phyloP scores from a whole-genome alignment of 2,329 filamentous ascomycete species.

The Paecilomyces fulvus region DNA sequence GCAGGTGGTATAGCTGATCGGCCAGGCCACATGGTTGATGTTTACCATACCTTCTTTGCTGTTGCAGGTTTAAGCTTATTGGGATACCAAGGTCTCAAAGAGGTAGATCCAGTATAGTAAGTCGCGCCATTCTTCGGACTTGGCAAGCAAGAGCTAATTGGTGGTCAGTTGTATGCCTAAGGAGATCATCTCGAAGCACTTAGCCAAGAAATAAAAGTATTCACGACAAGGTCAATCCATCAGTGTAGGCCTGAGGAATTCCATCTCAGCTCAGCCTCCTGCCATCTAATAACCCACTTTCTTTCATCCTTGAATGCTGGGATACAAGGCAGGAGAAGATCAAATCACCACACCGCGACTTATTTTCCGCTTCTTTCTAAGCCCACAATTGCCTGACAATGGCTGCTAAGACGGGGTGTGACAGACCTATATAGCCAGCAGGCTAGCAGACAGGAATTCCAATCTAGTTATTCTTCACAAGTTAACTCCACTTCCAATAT shows the following conservation, averaged over 20 bases:
- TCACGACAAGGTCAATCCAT: constrained; percentile 1
- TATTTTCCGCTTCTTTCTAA: constrained; percentile 30
- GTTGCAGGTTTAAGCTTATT: constrained; percentile 81
- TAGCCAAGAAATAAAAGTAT: constrained; percentile 28
- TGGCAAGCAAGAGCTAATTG: constrained; percentile 11
- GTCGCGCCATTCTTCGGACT: constrained; percentile 14
- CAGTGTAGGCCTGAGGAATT: not conserved
- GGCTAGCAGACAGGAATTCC: not conserved
- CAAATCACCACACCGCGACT: constrained; percentile 27
- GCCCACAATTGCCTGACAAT: constrained; percentile 24
- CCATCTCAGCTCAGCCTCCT: constrained; percentile 40
- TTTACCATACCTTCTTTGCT: constrained; percentile 91
- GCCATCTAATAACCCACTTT: constrained; percentile 62
- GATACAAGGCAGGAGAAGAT: constrained; percentile 66
- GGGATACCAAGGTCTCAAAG: constrained; percentile 64
- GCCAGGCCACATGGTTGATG: constrained; percentile 90
- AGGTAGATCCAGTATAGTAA: constrained; percentile 82
- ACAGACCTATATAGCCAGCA: constrained; percentile 19
- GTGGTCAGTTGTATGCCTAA: constrained; percentile 59
- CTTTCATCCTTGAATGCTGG: constrained; percentile 45
- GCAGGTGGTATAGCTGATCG: constrained; percentile 80
- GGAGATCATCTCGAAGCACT: constrained; percentile 54
- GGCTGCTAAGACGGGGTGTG: constrained; percentile 33
- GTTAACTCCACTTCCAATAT: not conserved
- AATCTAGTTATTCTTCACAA: not conserved